Evolutionary conservation across 495 filamentous ascomycete species (phyloP), one percentile per base, ranked within the genome.

Genomic region (Xanthoparmelia taractica): DNA sequence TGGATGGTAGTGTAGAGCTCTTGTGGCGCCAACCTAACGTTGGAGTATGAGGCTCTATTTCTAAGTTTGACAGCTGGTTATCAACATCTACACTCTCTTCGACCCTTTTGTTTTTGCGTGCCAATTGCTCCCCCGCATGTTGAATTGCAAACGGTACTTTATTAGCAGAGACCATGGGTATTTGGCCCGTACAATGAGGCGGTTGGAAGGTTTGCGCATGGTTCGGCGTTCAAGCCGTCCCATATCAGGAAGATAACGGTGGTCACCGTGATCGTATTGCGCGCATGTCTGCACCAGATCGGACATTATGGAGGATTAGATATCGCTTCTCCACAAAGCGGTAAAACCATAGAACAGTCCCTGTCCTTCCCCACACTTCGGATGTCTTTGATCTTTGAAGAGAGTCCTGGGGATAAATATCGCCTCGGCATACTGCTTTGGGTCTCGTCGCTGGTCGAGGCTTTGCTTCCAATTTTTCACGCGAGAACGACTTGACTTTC

Each of bases 281-380:
- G 52, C 52, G 38, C 61, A 41, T 27, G 23, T 37, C 13, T 31
- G 27, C 54, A 13, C 54, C 29, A 12, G 61, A 63, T 37, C 55
- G 61, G 61, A 20, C 43, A 37, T 52, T 45, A 36, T 63, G 54
- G 27, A 57, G 52, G 61, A 63, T 63, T 56, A 63, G 61, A 63
- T 57, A 57, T 45, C 61, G 61, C 40, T 57, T 63, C 61, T 57
- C 61, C 61, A 57, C 61, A 58, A 23, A 57, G 15, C 52, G 61
- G 61, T 48, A 36, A 47, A 17, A 48, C 48, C 31, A 12, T 13
- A 13, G 8, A 33, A 33, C 33, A 50, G 58, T 18, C 55, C 20
- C 6, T 58, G 55, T n/a, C 55, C 6, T 37, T 57, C 52, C 61
- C 61, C 59, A 61, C 59, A 52, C 13, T 61, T 20, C 45, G 47